phyloP scores from a whole-genome alignment of 768 basidiomycete species.

The Tulasnella sp. region DNA sequence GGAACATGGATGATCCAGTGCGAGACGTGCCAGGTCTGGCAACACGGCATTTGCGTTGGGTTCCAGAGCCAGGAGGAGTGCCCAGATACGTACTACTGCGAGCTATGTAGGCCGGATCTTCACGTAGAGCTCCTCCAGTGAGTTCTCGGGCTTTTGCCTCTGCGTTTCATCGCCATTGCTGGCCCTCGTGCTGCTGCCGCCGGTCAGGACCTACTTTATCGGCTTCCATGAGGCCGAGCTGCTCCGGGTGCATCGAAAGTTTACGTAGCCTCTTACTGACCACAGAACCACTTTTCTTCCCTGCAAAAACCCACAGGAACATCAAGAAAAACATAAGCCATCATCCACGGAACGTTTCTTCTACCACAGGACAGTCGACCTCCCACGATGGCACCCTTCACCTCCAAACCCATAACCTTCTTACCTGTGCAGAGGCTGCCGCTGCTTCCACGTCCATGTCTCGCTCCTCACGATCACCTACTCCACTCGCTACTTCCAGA shows the following conservation, averaged over 20 bases:
- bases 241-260: constrained; percentile 9
- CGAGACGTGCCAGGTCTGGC: constrained; percentile 95
- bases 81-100: constrained; percentile 83
- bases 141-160: not conserved
- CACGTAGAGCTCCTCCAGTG: constrained; percentile 58
- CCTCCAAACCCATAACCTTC: constrained; percentile 13
- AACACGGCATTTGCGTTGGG: constrained; percentile 95
- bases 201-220: constrained; percentile 17
- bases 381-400: constrained; percentile 7
- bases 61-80: constrained; percentile 67
- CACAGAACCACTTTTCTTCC: constrained; percentile 17
- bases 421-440: constrained; percentile 1
- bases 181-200: too few species aligned
- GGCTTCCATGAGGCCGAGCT: not conserved
- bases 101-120: constrained; percentile 78
- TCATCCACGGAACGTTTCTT: constrained; percentile 16
- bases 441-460: constrained; percentile 7
- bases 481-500: constrained; percentile 34
- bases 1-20: constrained; percentile 93
- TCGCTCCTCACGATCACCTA: constrained; percentile 66
- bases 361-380: constrained; percentile 1
- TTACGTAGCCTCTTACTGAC: not conserved
- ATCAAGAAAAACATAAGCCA: constrained; percentile 51
- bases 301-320: constrained; percentile 36
- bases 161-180: not conserved